Percentiles rank a stretch among this genome's conserved stretches.
phyloP scores from a whole-genome alignment of 2,329 filamentous ascomycete genomes.

The Aspergillus sergii region DNA sequence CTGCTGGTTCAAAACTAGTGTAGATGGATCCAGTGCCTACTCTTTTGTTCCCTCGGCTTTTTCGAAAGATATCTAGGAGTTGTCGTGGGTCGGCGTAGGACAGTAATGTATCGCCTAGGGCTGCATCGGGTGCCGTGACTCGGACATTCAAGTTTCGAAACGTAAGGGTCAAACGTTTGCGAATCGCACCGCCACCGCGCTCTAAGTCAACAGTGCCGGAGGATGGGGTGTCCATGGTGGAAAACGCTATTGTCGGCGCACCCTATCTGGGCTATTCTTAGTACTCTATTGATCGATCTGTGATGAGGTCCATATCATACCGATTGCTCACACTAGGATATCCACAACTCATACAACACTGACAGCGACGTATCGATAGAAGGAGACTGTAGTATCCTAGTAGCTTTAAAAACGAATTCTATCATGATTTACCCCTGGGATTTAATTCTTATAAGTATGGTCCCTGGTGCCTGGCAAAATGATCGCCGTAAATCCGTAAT shows the following conservation, averaged over 20 bases:
- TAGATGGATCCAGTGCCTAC: slow-evolving; percentile 16
- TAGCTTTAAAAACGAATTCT: background rate
- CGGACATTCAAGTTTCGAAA: slow-evolving; percentile 38
- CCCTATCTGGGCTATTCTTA: background rate
- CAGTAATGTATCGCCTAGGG: slow-evolving; percentile 36
- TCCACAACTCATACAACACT: background rate
- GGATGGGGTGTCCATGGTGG: slow-evolving; percentile 30
- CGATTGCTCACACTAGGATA: background rate
- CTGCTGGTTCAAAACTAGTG: background rate
- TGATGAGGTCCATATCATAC: background rate
- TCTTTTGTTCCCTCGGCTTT: slow-evolving; percentile 27
- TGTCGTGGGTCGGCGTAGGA: slow-evolving; percentile 38
- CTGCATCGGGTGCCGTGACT: slow-evolving; percentile 40
- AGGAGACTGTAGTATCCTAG: background rate
- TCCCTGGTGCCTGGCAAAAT: background rate
- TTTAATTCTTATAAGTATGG: background rate
- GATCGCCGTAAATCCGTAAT: background rate
- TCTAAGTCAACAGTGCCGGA: slow-evolving; percentile 34
- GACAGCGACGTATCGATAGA: background rate
- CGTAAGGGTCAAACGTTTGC: slow-evolving; percentile 39
- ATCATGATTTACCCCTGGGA: background rate
- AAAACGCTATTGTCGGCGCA: background rate
- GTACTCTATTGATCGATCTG: background rate
- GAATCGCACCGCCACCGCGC: slow-evolving; percentile 19
- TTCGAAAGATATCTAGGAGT: slow-evolving; percentile 23